Evolutionary conservation across 768 basidiomycete genomes (phyloP), one percentile per base, ranked within the genome.

Genomic region (Suillus variegatus): DNA sequence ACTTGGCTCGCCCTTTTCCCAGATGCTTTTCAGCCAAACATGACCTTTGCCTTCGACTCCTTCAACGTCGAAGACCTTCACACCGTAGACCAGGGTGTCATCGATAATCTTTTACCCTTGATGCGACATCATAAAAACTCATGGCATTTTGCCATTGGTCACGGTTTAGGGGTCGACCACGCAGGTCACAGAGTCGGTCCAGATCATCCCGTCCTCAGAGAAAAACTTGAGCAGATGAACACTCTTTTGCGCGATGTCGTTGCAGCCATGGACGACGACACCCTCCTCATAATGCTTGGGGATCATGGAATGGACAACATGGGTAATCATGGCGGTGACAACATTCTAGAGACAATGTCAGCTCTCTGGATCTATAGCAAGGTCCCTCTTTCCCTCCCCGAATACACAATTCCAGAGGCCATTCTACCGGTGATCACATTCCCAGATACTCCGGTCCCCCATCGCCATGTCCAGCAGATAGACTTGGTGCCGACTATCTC

Each of bases 61-160:
- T 99, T 99, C 84, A 95, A 99, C 76, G 97, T 99, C 65, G 97
- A 99, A 76, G 97, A 99, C 75, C 83, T 99, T 3, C 95, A 99
- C 72, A 91, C 94, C 0, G 97, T 99, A 56, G 97, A 99, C 71
- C 82, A 91, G 61, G 97, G 97, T 10, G 95, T 99, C 64, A 90
- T 92, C 44, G 71, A 80, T 14, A 89, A 98, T 71, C 81, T 99
- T 6, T 88, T 96, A 69, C 94, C 94, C 0, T 83, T 95, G 25
- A 82, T 99, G 6, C 79, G 82, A 61, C 77, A 84, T 46, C 64
- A 72, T 49, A 22, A 3, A 14, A 7, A 25, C 20, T 79, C 86
- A 1, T 98, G 96, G 86, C 93, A 95, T 76, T 86, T 98, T 64
- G 80, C 96, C 28, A 85, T 99, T 71, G 92, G 95, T 6, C 97